phyloP scores from a whole-genome alignment of 2,329 filamentous ascomycete species.

The Pseudocercospora ulei region DNA sequence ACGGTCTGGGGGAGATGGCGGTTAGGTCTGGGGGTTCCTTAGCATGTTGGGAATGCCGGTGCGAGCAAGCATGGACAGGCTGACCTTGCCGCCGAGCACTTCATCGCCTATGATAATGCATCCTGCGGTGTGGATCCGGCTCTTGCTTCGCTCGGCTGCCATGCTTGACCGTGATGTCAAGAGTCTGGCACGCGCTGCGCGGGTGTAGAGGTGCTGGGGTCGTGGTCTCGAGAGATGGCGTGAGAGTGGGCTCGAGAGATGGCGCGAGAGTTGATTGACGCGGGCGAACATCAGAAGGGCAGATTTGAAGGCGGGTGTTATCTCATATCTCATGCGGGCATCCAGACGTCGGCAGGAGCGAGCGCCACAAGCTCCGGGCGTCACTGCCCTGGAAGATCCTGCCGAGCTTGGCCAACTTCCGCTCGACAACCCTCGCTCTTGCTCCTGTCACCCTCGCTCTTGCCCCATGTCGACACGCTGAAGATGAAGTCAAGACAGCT shows the following conservation, averaged over 20 bases:
- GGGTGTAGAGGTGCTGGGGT: constrained; percentile 47
- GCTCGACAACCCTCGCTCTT: too few species aligned
- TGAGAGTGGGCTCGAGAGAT: constrained; percentile 55
- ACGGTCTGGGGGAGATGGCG: constrained; percentile 44
- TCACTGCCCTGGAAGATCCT: too few species aligned
- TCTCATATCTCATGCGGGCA: constrained; percentile 6
- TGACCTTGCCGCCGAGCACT: constrained; percentile 84
- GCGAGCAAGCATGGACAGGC: constrained; percentile 19
- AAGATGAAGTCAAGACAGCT: too few species aligned
- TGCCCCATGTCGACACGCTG: too few species aligned
- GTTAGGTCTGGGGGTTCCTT: not conserved
- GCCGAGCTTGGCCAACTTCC: too few species aligned
- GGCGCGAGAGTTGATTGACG: constrained; percentile 61
- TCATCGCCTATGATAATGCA: constrained; percentile 97
- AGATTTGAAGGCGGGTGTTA: constrained; percentile 1
- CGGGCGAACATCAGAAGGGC: constrained; percentile 60
- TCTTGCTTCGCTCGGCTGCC: constrained; percentile 49
- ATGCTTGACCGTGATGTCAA: constrained; percentile 41
- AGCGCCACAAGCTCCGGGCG: too few species aligned
- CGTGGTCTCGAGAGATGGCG: constrained; percentile 59
- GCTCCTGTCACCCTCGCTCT: too few species aligned
- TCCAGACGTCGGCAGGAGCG: too few species aligned
- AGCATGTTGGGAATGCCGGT: not conserved
- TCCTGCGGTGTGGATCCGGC: constrained; percentile 76
- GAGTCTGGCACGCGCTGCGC: constrained; percentile 34